Evolutionary conservation across 2,329 filamentous ascomycete genomes (phyloP).

Genomic region (Podosphaera xanthii): DNA sequence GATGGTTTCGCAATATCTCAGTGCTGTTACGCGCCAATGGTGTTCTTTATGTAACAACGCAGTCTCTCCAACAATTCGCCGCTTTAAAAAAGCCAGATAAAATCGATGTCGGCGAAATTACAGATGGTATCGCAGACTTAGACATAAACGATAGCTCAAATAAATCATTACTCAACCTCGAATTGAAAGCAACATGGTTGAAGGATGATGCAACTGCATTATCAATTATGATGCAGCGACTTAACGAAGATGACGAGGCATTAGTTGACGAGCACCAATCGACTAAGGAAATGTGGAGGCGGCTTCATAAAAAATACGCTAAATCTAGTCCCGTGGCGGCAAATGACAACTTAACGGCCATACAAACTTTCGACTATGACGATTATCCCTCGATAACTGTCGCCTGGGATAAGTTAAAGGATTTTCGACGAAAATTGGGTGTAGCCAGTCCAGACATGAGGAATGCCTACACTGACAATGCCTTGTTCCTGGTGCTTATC

Average conservation of each 20-base stretch:
- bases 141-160: too few relatives aligned
- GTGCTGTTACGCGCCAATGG: neutral
- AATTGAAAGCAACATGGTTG: too few relatives aligned
- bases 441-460: neutral
- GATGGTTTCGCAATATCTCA: too few relatives aligned
- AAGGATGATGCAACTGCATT: neutral
- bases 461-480: neutral
- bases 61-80: neutral
- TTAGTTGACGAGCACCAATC: neutral
- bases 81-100: too few relatives aligned
- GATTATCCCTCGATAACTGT: neutral
- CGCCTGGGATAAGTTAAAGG: neutral
- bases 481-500: neutral
- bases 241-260: neutral
- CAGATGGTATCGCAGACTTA: too few relatives aligned
- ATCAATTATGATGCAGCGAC: neutral
- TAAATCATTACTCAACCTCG: too few relatives aligned
- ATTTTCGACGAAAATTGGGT: neutral
- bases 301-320: too few relatives aligned
- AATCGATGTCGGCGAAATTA: too few relatives aligned
- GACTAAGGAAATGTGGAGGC: neutral
- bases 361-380: neutral
- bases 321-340: neutral
- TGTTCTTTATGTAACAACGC: neutral
- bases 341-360: neutral